Evolutionary conservation across 371 early-diverging fungal species (phyloP), one percentile per base, ranked within the genome.

Genomic region (Zancudomyces culisetae): DNA sequence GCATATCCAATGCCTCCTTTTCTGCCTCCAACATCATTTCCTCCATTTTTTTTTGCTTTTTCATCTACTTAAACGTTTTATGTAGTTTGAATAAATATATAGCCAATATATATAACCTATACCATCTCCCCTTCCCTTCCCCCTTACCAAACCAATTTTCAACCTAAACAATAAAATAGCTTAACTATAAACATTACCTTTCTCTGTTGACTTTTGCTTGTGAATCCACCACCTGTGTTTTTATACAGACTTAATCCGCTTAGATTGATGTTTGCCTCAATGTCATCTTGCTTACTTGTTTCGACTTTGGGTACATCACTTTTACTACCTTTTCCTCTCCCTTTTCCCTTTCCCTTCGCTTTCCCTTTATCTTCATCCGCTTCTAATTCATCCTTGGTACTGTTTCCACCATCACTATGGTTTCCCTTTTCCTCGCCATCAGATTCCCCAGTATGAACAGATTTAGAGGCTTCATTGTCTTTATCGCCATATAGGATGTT

Each of bases 11-110:
- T 0, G 88, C 90, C 58, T 91, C 94, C 45, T 72, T 61, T 49
- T 74, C 82, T 2, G 90, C 93, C 62, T 85, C 76, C 19, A 71
- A 70, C 30, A 85, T 79, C 58, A 82, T 55, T 27, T 81, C 78
- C 52, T 76, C 77, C 58, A 88, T 66, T 60, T 84, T 77, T 40
- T 80, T 85, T 19, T 76, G 78, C 47, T 80, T 81, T 28, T 74
- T 69, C 23, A 59, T 70, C 53, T 80, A 79, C 64, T 83, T n/a
- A n/a, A n/a, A n/a, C n/a, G n/a, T n/a, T n/a, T n/a, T n/a, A n/a
- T n/a, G 74, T 45, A 80, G 73, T n/a, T 2, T n/a, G 43, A 24
- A 35, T 18, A 15, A 26, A 21, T 15, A 30, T 8, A 3, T 19
- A n/a, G 39, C 4, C 20, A 3, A 19, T 15, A 18, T 49, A 8